Evolutionary conservation across 768 basidiomycete genomes (phyloP).

Genomic region (Butyriboletus loyo): DNA sequence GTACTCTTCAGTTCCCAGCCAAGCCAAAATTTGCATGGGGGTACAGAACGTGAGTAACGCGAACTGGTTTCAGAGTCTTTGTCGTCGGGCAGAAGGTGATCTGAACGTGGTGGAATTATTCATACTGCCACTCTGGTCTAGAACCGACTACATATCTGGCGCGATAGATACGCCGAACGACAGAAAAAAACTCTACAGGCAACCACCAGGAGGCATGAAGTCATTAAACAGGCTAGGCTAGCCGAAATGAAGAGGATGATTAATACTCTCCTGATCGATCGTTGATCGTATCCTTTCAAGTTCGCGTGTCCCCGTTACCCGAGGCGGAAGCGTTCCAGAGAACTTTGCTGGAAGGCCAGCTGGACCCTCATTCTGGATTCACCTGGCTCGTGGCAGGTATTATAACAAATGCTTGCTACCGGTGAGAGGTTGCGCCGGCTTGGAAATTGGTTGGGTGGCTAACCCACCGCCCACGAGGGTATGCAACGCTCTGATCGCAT

Average conservation of each 20-base stretch:
- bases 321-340: background rate
- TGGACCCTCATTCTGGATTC: background rate
- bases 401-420: background rate
- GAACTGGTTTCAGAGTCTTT: background rate
- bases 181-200: background rate
- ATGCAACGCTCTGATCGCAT: constrained; percentile 4
- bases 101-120: constrained; percentile 10
- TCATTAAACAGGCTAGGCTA: constrained; percentile 15
- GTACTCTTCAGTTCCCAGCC: background rate
- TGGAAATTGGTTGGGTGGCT: constrained; percentile 1
- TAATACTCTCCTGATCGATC: constrained; percentile 24
- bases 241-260: constrained; percentile 27
- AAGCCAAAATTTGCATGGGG: background rate
- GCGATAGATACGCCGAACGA: background rate
- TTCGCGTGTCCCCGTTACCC: constrained; percentile 4
- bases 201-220: constrained; percentile 6
- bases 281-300: constrained; percentile 18
- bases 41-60: background rate
- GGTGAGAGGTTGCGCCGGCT: constrained; percentile 3
- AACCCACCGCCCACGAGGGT: background rate
- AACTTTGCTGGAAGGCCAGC: background rate
- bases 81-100: background rate
- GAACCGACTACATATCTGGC: constrained; percentile 3
- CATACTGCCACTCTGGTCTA: constrained; percentile 12
- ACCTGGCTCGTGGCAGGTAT: background rate